Evolutionary conservation across 768 basidiomycete genomes (phyloP).

Genomic region (Boletus bicolor): DNA sequence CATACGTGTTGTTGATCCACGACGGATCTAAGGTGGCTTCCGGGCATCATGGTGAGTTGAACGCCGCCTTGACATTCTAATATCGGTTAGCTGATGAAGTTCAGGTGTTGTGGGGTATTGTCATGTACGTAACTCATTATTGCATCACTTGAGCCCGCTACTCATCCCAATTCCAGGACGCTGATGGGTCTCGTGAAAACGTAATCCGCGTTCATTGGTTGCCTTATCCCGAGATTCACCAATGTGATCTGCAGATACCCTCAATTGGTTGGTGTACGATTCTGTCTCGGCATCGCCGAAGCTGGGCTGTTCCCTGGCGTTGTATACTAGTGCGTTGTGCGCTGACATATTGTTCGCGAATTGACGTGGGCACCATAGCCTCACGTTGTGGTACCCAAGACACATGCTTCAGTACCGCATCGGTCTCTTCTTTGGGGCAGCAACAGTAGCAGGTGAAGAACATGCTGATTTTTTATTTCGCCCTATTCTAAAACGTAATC

Average conservation of each 20-base stretch:
- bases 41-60: constrained; percentile 54
- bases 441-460: constrained; percentile 49
- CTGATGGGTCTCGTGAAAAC: constrained; percentile 68
- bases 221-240: background rate
- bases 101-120: constrained; percentile 60
- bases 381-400: constrained; percentile 69
- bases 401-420: constrained; percentile 58
- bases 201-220: constrained; percentile 28
- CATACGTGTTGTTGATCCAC: background rate
- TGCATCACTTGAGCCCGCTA: background rate
- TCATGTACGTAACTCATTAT: constrained; percentile 43
- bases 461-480: accelerated
- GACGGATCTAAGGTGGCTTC: constrained; percentile 49
- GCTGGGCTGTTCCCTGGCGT: constrained; percentile 73
- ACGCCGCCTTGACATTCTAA: background rate
- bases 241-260: constrained; percentile 45
- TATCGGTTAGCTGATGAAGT: background rate
- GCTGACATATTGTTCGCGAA: no score
- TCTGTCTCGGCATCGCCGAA: constrained; percentile 63
- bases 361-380: constrained; percentile 29
- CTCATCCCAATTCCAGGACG: constrained; percentile 37
- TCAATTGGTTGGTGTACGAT: constrained; percentile 55
- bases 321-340: constrained; percentile 56
- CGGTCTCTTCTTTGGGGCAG: constrained; percentile 63
- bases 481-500: background rate